phyloP scores from a whole-genome alignment of 2,329 filamentous ascomycete genomes.

The Sarocladium strictum region DNA sequence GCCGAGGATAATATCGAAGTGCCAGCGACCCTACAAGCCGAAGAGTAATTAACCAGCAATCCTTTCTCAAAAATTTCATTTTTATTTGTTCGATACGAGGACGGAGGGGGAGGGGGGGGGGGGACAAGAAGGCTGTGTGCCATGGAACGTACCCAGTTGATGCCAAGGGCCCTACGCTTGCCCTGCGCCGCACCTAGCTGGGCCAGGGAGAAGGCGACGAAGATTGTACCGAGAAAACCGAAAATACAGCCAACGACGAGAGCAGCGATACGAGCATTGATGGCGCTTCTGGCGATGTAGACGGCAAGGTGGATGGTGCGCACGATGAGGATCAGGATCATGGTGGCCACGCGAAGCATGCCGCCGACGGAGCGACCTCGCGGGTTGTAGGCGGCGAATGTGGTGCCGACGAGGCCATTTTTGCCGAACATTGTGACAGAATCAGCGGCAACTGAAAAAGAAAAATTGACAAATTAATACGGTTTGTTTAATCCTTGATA shows the following conservation, averaged over 20 bases:
- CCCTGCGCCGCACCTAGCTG: background rate
- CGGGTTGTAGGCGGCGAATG: background rate
- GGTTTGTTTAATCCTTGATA: background rate
- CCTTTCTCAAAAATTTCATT: no score
- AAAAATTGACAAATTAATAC: background rate
- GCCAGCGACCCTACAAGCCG: background rate
- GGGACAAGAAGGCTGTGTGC: background rate
- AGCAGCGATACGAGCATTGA: background rate
- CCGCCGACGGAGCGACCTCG: background rate
- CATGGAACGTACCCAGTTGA: constrained; percentile 3
- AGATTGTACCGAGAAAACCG: background rate
- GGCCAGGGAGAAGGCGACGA: background rate
- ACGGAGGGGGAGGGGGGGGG: background rate
- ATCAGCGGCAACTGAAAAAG: no score
- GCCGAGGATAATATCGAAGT: background rate
- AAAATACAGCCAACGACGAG: background rate
- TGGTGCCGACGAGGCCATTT: constrained; percentile 1
- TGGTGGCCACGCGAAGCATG: background rate
- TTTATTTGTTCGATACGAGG: background rate
- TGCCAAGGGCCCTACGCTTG: background rate
- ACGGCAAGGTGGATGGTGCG: constrained; percentile 1
- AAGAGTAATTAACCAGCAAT: no score
- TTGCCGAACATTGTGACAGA: constrained; percentile 1
- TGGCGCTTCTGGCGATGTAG: constrained; percentile 1
- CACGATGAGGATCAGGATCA: background rate